Evolutionary conservation across 257 asterid species (phyloP), one percentile per base, ranked within the genome.

Genomic region (Penstemon barbatus): DNA sequence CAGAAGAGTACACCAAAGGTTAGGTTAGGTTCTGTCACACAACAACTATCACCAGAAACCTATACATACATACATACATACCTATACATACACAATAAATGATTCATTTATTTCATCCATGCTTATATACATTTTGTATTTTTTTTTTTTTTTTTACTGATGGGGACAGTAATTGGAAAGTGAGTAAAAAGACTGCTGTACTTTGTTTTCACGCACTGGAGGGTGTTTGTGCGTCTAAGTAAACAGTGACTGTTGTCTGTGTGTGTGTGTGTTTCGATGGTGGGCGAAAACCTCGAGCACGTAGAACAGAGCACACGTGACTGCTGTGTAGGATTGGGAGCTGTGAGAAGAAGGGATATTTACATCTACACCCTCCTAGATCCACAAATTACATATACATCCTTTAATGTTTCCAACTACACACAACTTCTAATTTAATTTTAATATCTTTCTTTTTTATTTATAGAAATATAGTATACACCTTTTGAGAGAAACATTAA

Each of bases 11-110:
- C 79, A 81, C 88, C 75, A 77, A 83, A 79, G 68, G 74, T 15
- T 15, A 79, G 68, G 74, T 15, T 15, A 15, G 18, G 18, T 45
- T 79, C 86, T 87, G 95, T 66, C 72, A 72, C 86, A 65, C 80
- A 82, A 78, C 92, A 74, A 89, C 86, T 75, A 81, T 76, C 72
- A 78, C 73, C 81, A 75, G 77, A 71, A 49, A 65, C 66, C 58
- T 4, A 45, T 25, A 66, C 46, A 40, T 7, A 18, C 41, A 40
- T 7, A 18, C 41, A 59, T 15, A 57, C 38, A 53, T 48, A 8
- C 18, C 18, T 57, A 73, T 8, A 61, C 48, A 36, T 7, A 62
- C 50, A 37, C 10, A 65, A 51, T 75, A 15, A 70, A 66, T 81
- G 71, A 64, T 10, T 68, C 77, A 82, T 78, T 80, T 70, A 85